Percentiles rank a stretch among this genome's conserved stretches.
These are phyloP conservation scores for Pelargonium fulgidum DNA, from an alignment of 441 rosid species.

Conservation along the genomic window DNA sequence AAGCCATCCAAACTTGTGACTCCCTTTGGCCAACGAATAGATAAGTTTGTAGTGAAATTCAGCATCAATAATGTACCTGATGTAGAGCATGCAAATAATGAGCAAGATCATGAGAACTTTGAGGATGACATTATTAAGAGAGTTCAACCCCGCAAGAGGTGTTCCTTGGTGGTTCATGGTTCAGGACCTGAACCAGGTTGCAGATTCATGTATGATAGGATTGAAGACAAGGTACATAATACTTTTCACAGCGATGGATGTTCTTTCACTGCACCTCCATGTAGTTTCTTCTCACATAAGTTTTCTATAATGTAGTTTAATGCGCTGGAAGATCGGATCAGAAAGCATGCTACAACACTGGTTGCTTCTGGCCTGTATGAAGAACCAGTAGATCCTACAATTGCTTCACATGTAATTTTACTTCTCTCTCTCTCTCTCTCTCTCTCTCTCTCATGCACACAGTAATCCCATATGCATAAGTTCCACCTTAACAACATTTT, in stretches of 20 bases:
- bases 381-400: slow-evolving; percentile 76
- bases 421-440: slow-evolving; percentile 10
- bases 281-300: slow-evolving; percentile 17
- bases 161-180: slow-evolving; percentile 52
- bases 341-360: slow-evolving; percentile 48
- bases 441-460: background rate
- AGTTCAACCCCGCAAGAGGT: slow-evolving; percentile 52
- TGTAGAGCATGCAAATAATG: slow-evolving; percentile 33
- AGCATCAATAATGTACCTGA: slow-evolving; percentile 41
- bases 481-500: background rate
- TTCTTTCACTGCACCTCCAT: slow-evolving; percentile 18
- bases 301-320: slow-evolving; percentile 40
- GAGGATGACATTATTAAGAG: slow-evolving; percentile 76
- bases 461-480: background rate
- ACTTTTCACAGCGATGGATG: slow-evolving; percentile 14
- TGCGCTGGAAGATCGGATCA: slow-evolving; percentile 68
- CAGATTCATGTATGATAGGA: slow-evolving; percentile 82
- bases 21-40: slow-evolving; percentile 67
- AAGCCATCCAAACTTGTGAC: slow-evolving; percentile 56
- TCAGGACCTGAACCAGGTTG: slow-evolving; percentile 75
- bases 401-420: slow-evolving; percentile 77
- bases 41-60: slow-evolving; percentile 65
- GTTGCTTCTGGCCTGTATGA: slow-evolving; percentile 56
- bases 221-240: slow-evolving; percentile 66
- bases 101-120: slow-evolving; percentile 29